A percentile compares a stretch with the other conserved stretches of the same genome.
phyloP scores from a whole-genome alignment of 2,329 filamentous ascomycete species.

The Decorospora gaudefroyi region DNA sequence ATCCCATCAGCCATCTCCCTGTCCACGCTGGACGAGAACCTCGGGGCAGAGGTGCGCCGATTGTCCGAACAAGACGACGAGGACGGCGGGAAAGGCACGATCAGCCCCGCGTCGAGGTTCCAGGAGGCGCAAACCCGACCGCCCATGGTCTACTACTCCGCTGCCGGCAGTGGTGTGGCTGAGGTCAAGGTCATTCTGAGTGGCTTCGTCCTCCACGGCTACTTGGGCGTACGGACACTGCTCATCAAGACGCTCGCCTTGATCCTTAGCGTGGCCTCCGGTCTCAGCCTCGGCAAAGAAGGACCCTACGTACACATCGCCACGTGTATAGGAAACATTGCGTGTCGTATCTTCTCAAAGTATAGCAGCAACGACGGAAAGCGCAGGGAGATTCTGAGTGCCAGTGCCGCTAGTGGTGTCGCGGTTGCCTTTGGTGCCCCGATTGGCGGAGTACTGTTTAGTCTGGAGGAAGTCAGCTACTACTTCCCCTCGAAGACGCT shows the following conservation, averaged over 20 bases:
- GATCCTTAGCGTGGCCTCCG: constrained; percentile 87
- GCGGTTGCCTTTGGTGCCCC: constrained; percentile 94
- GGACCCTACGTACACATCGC: constrained; percentile 97
- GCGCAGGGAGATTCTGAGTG: constrained; percentile 88
- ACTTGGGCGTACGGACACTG: constrained; percentile 85
- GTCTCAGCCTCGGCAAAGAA: constrained; percentile 92
- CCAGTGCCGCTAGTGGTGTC: constrained; percentile 87
- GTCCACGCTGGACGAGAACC: constrained; percentile 88
- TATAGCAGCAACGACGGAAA: constrained; percentile 95
- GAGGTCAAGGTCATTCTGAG: constrained; percentile 98
- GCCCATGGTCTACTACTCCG: constrained; percentile 93
- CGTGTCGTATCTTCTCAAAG: constrained; percentile 89
- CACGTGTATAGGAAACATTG: constrained; percentile 92
- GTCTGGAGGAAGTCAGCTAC: constrained; percentile 92
- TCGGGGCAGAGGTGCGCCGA: constrained; percentile 64
- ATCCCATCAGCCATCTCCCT: constrained; percentile 87
- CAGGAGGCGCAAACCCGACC: constrained; percentile 53
- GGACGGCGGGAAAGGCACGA: constrained; percentile 49
- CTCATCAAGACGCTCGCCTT: constrained; percentile 82
- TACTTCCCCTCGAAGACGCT: constrained; percentile 98
- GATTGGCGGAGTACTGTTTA: constrained; percentile 87
- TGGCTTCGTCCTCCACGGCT: constrained; percentile 94
- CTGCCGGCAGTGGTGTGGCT: constrained; percentile 92
- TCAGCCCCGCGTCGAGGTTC: constrained; percentile 50
- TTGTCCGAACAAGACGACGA: constrained; percentile 51